A percentile compares a stretch with the other conserved stretches of the same genome.
These are phyloP conservation scores for Paramecium primaurelia DNA, from an alignment of 73 alveolate species.

Conservation along the genomic window DNA sequence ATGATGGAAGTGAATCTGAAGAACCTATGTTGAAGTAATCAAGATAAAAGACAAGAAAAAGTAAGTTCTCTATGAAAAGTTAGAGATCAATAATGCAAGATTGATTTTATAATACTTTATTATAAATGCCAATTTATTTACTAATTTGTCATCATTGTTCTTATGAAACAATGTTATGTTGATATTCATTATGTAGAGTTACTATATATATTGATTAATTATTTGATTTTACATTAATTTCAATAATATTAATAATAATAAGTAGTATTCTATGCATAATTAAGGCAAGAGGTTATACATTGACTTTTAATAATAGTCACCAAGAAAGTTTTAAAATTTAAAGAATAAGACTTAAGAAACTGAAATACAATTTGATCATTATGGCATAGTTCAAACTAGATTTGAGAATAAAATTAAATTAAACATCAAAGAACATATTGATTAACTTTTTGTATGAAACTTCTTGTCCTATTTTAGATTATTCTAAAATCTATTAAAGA, in stretches of 20 bases:
- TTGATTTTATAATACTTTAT: not conserved
- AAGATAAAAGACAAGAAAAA: not conserved
- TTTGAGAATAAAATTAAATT: not conserved
- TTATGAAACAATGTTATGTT: not conserved
- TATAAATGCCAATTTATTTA: not conserved
- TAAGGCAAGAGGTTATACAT: not conserved
- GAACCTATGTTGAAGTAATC: not conserved
- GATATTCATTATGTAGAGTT: not conserved
- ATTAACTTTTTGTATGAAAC: not conserved
- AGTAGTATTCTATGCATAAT: not conserved
- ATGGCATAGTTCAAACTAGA: not conserved
- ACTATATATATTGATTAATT: not conserved
- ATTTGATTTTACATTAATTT: not conserved
- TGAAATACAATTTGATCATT: not conserved
- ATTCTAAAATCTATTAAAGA: not conserved
- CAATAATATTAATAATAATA: not conserved
- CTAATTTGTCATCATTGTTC: not conserved
- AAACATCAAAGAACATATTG: conserved; percentile 19
- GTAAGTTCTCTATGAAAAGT: not conserved
- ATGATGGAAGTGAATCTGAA: conserved; percentile 27
- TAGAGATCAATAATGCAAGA: not conserved
- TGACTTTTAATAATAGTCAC: not conserved
- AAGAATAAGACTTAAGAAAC: too few species aligned
- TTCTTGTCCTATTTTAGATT: not conserved
- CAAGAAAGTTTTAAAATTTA: not conserved